Conservation (phyloP, 2,329 filamentous ascomycete species). For the Beauveria medogensis region DNA sequence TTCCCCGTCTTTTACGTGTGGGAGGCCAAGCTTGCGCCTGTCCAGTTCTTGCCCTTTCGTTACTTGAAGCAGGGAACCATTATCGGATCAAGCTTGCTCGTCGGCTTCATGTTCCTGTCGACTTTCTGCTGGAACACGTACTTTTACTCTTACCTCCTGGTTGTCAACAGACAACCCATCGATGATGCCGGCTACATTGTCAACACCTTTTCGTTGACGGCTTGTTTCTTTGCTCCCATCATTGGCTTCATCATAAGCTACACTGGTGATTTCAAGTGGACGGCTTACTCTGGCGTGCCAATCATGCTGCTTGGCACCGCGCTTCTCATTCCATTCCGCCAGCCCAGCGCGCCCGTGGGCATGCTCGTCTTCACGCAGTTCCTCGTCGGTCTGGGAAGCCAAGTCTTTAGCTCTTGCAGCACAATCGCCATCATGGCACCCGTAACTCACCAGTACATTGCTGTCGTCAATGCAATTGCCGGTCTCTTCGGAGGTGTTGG, state of each 20-base stretch:
- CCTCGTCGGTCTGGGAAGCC: conserved; percentile 40
- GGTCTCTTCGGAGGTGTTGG: conserved; percentile 53
- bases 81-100: conserved; percentile 34
- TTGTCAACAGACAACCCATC: conserved; percentile 33
- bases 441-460: conserved; percentile 47
- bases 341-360: conserved; percentile 27
- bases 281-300: conserved; percentile 31
- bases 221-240: conserved; percentile 36
- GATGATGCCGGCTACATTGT: conserved; percentile 32
- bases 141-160: conserved; percentile 42
- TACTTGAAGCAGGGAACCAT: conserved; percentile 42
- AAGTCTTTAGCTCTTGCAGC: conserved; percentile 33
- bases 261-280: conserved; percentile 39
- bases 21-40: conserved; percentile 48
- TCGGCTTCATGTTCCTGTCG: conserved; percentile 31
- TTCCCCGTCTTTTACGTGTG: conserved; percentile 43
- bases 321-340: conserved; percentile 35
- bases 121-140: conserved; percentile 40
- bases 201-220: conserved; percentile 38
- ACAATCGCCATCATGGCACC: conserved; percentile 51
- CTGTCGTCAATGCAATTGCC: conserved; percentile 48
- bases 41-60: conserved; percentile 47
- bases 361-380: conserved; percentile 50
- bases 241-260: conserved; percentile 37
- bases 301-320: conserved; percentile 34